These are phyloP conservation scores for Cajanus cajan DNA, from an alignment of 306 rosid genomes.

Conservation along the genomic window DNA sequence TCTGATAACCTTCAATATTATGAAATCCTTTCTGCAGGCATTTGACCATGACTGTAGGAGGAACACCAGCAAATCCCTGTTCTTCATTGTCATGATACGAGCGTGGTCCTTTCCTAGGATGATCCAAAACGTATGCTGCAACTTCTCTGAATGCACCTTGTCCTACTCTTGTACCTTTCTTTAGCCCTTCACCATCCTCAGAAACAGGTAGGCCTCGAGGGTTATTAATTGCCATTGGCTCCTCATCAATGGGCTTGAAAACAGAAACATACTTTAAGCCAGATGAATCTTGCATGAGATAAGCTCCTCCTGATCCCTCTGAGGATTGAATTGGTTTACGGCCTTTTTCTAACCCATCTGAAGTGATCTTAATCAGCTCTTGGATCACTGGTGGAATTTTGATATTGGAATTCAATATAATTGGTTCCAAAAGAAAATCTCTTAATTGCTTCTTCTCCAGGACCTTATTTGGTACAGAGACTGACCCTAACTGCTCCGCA, in stretches of 20 bases:
- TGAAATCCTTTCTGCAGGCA: conserved; percentile 53
- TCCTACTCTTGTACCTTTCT: conserved; percentile 63
- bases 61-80: conserved; percentile 60
- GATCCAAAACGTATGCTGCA: conserved; percentile 69
- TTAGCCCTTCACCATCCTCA: conserved; percentile 58
- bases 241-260: conserved; percentile 78
- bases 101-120: conserved; percentile 52
- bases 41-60: conserved; percentile 58
- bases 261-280: conserved; percentile 60
- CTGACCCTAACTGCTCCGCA: conserved; percentile 30
- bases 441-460: conserved; percentile 32
- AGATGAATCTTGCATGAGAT: conserved; percentile 68
- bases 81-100: conserved; percentile 20
- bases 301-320: conserved; percentile 83
- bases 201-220: conserved; percentile 59
- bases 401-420: conserved; percentile 39
- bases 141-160: conserved; percentile 67
- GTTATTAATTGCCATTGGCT: conserved; percentile 70
- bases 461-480: conserved; percentile 29
- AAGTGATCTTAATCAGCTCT: conserved; percentile 52
- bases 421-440: conserved; percentile 61
- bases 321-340: conserved; percentile 62
- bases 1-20: conserved; percentile 47
- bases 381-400: conserved; percentile 43
- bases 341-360: conserved; percentile 58